Evolutionary conservation across 257 asterid genomes (phyloP), one percentile per base, ranked within the genome.

Genomic region (Plantago ovata): DNA sequence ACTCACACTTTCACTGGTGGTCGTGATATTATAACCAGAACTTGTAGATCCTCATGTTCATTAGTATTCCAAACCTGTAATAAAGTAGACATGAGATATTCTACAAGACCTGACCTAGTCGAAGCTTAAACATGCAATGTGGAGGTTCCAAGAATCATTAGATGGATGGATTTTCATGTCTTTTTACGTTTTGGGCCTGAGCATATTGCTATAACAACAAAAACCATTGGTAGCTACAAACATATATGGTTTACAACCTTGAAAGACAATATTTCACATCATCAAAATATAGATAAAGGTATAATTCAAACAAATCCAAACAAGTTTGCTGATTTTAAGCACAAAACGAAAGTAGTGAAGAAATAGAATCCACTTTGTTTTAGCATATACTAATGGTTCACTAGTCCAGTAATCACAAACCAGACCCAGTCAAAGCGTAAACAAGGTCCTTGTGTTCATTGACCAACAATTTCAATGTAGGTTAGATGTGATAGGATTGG

Each of bases 1-100:
- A 69, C 95, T 88, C 71, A 92, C 98, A 79, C 94, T 82, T 92
- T 92, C 53, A 76, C 72, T 3, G 96, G 96, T 0, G 98, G 98
- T 42, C 98, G 89, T 53, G 98, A 88, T 69, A 92, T 81, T 33
- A 79, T 61, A 61, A 85, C 93, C 59, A 88, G 72, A 61, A 79
- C 61, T 68, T 92, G 96, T 72, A 92, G 63, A 80, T 88, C 95
- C 64, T 88, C 95, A 3, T 65, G 54, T 33, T 72, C 75, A 23
- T 83, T 67, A 2, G 95, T 85, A 79, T 88, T 88, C 89, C 89
- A 75, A 39, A 92, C 74, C 96, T 92, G 80, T n/a, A 21, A 13
- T 56, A 60, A 42, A 61, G 61, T 40, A 50, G 50, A 70, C 28
- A 60, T 7, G 18, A 56, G 66, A 6, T 6, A 56, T 14, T 23